Evolutionary conservation across 352 stramenopile genomes (phyloP).

Genomic region (Heterotrichella gracilis): DNA sequence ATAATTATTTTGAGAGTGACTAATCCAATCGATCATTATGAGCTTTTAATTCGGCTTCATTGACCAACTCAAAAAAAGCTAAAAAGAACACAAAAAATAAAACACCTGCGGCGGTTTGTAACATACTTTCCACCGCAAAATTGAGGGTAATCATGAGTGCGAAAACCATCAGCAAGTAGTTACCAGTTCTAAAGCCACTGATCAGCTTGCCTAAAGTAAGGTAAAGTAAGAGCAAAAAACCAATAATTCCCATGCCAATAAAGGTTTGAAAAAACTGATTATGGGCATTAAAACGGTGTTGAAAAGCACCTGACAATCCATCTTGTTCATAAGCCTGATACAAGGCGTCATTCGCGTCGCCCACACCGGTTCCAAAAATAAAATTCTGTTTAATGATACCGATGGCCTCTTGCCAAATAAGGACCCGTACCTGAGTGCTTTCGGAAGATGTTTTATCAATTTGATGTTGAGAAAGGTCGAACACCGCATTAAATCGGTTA

Average conservation of each 20-base stretch:
- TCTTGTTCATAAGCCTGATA: background rate
- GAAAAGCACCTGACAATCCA: background rate
- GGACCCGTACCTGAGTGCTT: background rate
- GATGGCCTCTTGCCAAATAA: background rate
- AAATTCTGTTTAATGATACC: background rate
- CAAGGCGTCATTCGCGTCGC: background rate
- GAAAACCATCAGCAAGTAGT: background rate
- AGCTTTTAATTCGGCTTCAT: no score
- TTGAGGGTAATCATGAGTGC: background rate
- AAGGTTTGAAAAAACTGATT: background rate
- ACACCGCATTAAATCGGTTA: background rate
- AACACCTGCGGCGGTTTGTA: background rate
- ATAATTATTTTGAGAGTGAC: no score
- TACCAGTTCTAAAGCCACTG: background rate
- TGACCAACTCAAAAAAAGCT: background rate
- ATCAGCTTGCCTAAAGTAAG: background rate
- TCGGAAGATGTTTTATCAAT: conserved; percentile 6
- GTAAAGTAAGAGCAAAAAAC: background rate
- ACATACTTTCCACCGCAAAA: background rate
- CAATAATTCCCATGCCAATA: background rate
- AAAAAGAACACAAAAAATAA: background rate
- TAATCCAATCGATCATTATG: no score
- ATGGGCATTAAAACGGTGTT: background rate
- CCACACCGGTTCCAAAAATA: background rate
- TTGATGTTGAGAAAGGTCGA: background rate